These are phyloP conservation scores for Laburnicola sp. DNA, from an alignment of 2,329 filamentous ascomycete genomes.

Conservation along the genomic window DNA sequence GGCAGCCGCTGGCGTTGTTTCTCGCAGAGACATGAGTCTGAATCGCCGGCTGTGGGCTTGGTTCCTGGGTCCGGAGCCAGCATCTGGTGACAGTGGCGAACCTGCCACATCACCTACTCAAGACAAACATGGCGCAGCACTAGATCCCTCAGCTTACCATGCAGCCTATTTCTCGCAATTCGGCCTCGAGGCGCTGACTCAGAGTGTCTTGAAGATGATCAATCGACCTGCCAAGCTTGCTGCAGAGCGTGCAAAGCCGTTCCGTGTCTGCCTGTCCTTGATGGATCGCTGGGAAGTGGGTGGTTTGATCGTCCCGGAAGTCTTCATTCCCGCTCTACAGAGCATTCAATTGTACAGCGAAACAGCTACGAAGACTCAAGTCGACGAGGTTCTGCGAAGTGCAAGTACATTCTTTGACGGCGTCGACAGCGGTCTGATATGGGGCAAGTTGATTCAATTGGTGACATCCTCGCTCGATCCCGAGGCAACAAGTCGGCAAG, in stretches of 20 bases:
- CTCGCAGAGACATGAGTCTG: conserved; percentile 91
- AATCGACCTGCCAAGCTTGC: conserved; percentile 58
- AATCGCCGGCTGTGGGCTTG: conserved; percentile 95
- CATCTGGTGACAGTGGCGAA: conserved; percentile 44
- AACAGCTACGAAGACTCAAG: conserved; percentile 67
- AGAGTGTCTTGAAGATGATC: conserved; percentile 77
- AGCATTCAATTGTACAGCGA: conserved; percentile 76
- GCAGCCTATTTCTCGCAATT: conserved; percentile 75
- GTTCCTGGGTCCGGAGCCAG: conserved; percentile 80
- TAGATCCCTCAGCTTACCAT: conserved; percentile 52
- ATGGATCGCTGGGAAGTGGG: conserved; percentile 99
- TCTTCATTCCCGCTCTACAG: conserved; percentile 84
- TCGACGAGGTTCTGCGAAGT: conserved; percentile 85
- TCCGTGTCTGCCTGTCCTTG: conserved; percentile 87
- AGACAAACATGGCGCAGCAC: conserved; percentile 56
- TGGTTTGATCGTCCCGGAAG: conserved; percentile 79
- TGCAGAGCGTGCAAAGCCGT: conserved; percentile 76
- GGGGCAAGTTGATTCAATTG: conserved; percentile 75
- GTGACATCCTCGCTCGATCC: conserved; percentile 56
- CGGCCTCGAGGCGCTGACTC: conserved; percentile 73
- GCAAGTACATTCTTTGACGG: conserved; percentile 97
- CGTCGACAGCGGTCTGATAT: conserved; percentile 91
- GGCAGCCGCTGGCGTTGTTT: conserved; percentile 84
- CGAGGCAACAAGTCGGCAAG: conserved; percentile 53
- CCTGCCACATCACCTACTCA: conserved; percentile 42